Percentiles rank a stretch among this genome's conserved stretches.
These are phyloP conservation scores for Metarhizium guizhouense DNA, from an alignment of 2,329 filamentous ascomycete species.

Conservation along the genomic window DNA sequence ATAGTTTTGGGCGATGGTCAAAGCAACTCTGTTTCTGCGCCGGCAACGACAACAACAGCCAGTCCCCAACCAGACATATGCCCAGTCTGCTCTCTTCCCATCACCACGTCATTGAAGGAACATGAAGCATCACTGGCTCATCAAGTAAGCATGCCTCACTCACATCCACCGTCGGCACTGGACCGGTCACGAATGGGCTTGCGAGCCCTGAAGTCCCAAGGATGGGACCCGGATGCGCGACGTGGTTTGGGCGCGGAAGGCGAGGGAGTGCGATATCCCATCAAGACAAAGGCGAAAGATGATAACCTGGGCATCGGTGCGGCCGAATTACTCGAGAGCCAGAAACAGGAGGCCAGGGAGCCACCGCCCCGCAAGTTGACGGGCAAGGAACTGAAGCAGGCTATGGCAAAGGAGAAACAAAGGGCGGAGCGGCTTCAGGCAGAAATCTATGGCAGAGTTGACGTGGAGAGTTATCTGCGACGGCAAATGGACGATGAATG, in stretches of 20 bases:
- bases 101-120: conserved; percentile 20
- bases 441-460: conserved; percentile 67
- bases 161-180: conserved; percentile 62
- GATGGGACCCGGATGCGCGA: conserved; percentile 68
- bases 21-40: background rate
- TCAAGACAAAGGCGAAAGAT: conserved; percentile 64
- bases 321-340: conserved; percentile 13
- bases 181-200: conserved; percentile 64
- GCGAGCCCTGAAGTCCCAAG: conserved; percentile 53
- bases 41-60: conserved; percentile 7
- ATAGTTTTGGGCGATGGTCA: conserved; percentile 48
- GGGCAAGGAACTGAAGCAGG: conserved; percentile 40
- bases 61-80: conserved; percentile 16
- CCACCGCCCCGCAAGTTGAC: conserved; percentile 50
- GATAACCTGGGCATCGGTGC: conserved; percentile 68
- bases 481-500: conserved; percentile 16
- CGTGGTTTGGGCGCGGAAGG: conserved; percentile 62
- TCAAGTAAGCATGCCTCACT: conserved; percentile 60
- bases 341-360: conserved; percentile 33
- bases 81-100: conserved; percentile 25
- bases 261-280: conserved; percentile 65
- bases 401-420: conserved; percentile 39
- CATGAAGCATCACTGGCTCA: conserved; percentile 61
- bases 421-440: conserved; percentile 55
- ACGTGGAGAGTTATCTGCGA: conserved; percentile 66